Percentiles rank a stretch among this genome's conserved stretches.
These are phyloP conservation scores for Crucibulum laeve DNA, from an alignment of 768 basidiomycete genomes.

Conservation along the genomic window DNA sequence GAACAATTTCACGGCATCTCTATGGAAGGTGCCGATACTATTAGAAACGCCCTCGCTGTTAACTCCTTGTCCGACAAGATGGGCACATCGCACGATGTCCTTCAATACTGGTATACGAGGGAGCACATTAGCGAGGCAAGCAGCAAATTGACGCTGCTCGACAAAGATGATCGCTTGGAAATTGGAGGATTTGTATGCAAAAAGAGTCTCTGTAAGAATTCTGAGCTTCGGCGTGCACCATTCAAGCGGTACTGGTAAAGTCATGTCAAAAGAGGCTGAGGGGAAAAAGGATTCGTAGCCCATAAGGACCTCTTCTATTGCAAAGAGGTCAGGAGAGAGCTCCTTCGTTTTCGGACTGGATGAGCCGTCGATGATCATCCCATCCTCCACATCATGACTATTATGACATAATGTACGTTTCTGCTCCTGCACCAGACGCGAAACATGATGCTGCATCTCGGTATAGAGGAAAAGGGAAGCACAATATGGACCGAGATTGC, in stretches of 20 bases:
- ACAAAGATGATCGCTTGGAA: conserved; percentile 89
- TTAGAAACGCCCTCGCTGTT: conserved; percentile 36
- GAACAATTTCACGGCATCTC: conserved; percentile 62
- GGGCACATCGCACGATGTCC: conserved; percentile 53
- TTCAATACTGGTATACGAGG: conserved; percentile 53
- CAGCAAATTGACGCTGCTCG: conserved; percentile 77
- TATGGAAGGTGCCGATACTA: conserved; percentile 38
- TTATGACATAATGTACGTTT: conserved; percentile 2
- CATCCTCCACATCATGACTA: conserved; percentile 10
- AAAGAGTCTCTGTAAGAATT: conserved; percentile 56
- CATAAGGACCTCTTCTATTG: conserved; percentile 32
- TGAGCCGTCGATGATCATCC: conserved; percentile 11
- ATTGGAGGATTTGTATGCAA: conserved; percentile 41
- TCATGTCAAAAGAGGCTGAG: conserved; percentile 23
- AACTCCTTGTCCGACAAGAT: conserved; percentile 70
- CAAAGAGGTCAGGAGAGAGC: conserved; percentile 31
- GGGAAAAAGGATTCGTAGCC: conserved; percentile 47
- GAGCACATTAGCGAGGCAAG: conserved; percentile 62
- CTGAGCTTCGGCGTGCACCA: conserved; percentile 77
- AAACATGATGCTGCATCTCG: conserved; percentile 51
- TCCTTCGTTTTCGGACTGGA: conserved; percentile 11
- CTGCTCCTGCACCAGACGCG: conserved; percentile 27
- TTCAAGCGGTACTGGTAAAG: conserved; percentile 39
- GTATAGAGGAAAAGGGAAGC: conserved; percentile 69
- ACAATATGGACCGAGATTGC: conserved; percentile 67